Evolutionary conservation across 2,329 filamentous ascomycete genomes (phyloP).

Genomic region (Claviceps arundinis): DNA sequence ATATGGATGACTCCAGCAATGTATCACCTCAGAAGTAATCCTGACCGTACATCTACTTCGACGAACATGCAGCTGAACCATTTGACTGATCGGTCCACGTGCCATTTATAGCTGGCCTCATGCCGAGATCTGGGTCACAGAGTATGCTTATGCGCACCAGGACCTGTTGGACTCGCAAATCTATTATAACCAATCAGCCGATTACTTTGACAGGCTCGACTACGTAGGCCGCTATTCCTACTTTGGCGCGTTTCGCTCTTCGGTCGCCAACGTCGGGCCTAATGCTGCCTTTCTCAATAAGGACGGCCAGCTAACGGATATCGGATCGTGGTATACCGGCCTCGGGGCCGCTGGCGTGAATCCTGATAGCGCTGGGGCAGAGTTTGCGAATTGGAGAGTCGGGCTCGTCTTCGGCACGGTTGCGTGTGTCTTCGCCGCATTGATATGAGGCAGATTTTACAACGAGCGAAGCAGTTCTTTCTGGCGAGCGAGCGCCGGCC

Average conservation of each 20-base stretch:
- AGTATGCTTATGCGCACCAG: slow-evolving; percentile 52
- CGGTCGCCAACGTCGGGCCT: slow-evolving; percentile 58
- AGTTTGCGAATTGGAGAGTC: background rate
- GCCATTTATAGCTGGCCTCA: slow-evolving; percentile 41
- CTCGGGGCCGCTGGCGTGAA: slow-evolving; percentile 30
- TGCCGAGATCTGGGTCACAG: slow-evolving; percentile 61
- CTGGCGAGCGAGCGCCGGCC: too few relatives aligned
- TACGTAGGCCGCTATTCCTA: slow-evolving; percentile 58
- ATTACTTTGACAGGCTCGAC: slow-evolving; percentile 46
- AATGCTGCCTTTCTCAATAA: slow-evolving; percentile 59
- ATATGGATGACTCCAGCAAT: too few relatives aligned
- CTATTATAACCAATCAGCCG: slow-evolving; percentile 54
- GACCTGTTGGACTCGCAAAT: slow-evolving; percentile 42
- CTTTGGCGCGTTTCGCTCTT: slow-evolving; percentile 61
- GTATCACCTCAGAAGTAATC: too few relatives aligned
- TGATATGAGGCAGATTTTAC: slow-evolving; percentile 1
- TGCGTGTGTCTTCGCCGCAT: background rate
- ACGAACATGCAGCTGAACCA: too few relatives aligned
- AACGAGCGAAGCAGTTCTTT: too few relatives aligned
- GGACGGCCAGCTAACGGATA: slow-evolving; percentile 56
- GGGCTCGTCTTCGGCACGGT: slow-evolving; percentile 2
- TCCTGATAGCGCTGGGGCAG: slow-evolving; percentile 16
- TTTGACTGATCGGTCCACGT: background rate
- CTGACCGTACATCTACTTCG: too few relatives aligned
- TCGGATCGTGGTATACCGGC: slow-evolving; percentile 68